Evolutionary conservation across 2,329 filamentous ascomycete species (phyloP).

Genomic region (Fusarium temperatum): DNA sequence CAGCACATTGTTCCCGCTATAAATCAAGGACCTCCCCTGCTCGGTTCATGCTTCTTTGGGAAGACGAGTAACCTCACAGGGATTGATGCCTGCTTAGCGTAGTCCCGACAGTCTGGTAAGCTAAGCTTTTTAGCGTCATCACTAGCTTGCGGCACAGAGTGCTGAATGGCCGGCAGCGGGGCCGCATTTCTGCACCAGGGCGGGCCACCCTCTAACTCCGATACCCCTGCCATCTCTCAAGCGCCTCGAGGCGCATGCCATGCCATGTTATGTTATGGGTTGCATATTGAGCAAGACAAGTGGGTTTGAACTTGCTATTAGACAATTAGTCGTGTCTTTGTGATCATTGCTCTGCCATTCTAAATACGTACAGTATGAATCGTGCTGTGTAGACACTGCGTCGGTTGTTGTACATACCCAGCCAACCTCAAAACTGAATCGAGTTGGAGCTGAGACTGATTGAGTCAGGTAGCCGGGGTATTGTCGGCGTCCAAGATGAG

Average conservation of each 20-base stretch:
- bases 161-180: constrained; percentile 43
- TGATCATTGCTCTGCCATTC: constrained; percentile 1
- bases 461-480: neutral
- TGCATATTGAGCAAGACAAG: constrained; percentile 26
- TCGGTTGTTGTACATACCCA: neutral
- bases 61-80: constrained; percentile 13
- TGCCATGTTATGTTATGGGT: constrained; percentile 30
- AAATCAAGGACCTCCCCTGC: constrained; percentile 18
- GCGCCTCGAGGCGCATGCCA: constrained; percentile 26
- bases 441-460: neutral
- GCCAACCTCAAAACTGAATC: constrained; percentile 7
- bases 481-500: neutral
- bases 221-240: constrained; percentile 36
- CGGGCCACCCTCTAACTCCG: constrained; percentile 18
- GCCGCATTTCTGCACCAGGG: constrained; percentile 24
- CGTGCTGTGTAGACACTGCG: neutral
- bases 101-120: constrained; percentile 50
- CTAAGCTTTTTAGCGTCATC: constrained; percentile 36
- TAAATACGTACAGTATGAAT: constrained; percentile 13
- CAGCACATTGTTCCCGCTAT: neutral
- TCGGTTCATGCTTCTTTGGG: constrained; percentile 4
- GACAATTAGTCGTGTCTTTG: constrained; percentile 29
- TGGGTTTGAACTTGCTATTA: constrained; percentile 29
- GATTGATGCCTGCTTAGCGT: constrained; percentile 42
- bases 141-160: constrained; percentile 28